Evolutionary conservation across 2,329 filamentous ascomycete genomes (phyloP).

Genomic region (Fusarium citri): DNA sequence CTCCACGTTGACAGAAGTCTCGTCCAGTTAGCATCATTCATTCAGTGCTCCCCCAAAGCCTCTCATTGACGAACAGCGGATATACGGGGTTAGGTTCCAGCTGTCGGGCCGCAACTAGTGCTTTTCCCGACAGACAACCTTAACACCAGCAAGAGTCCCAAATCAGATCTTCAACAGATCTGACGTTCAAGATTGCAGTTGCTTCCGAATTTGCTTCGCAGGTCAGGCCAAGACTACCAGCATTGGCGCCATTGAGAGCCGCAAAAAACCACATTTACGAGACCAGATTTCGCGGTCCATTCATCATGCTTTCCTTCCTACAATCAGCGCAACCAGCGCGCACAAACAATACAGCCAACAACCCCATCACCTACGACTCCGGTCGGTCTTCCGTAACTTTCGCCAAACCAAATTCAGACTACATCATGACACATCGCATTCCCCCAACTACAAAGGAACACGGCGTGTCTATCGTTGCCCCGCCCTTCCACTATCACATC

Average conservation of each 20-base stretch:
- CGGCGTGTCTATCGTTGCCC: constrained; percentile 1
- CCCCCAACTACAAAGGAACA: constrained; percentile 3
- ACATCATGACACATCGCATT: constrained; percentile 24
- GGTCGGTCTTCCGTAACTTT: constrained; percentile 11
- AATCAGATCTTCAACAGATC: neutral
- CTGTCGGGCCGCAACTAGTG: neutral
- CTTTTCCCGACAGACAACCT: neutral
- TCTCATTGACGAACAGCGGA: neutral
- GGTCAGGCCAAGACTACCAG: neutral
- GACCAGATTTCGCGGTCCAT: neutral
- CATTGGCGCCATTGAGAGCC: neutral
- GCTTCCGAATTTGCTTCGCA: neutral
- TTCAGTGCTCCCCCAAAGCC: neutral
- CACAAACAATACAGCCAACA: constrained; percentile 4
- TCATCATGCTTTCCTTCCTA: neutral
- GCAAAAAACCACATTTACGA: neutral
- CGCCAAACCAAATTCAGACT: constrained; percentile 2
- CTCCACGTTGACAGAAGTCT: too few species aligned
- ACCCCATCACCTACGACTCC: constrained; percentile 3
- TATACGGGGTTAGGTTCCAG: neutral
- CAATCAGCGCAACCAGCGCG: neutral
- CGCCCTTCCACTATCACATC: constrained; percentile 14
- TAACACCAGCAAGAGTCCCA: neutral
- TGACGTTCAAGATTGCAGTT: neutral
- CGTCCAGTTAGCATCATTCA: neutral